Evolutionary conservation across 345 rosid species (phyloP).

Genomic region (Populus nigra): DNA sequence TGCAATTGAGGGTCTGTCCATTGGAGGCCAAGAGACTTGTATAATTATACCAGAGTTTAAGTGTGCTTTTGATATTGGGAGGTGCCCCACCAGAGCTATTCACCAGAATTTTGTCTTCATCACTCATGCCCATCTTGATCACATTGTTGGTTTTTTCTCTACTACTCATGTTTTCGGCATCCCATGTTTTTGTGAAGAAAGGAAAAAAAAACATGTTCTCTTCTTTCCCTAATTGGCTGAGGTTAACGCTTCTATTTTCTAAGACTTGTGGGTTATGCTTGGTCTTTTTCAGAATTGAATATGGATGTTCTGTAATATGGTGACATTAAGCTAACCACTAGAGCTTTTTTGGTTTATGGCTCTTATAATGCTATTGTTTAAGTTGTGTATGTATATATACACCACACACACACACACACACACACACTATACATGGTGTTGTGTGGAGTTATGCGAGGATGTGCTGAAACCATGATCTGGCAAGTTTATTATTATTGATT

Average conservation of each 20-base stretch:
- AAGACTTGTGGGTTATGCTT: background rate
- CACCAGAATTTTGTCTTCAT: conserved; percentile 91
- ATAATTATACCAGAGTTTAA: conserved; percentile 82
- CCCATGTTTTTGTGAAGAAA: background rate
- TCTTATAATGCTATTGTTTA: background rate
- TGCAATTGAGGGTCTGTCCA: conserved; percentile 70
- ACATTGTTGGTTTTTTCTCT: conserved; percentile 53
- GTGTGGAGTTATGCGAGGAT: too few species aligned
- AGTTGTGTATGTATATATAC: too few species aligned
- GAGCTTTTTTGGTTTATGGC: background rate
- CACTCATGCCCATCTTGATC: conserved; percentile 95
- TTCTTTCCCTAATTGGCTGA: background rate
- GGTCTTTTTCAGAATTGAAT: background rate
- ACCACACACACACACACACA: too few species aligned
- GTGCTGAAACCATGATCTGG: too few species aligned
- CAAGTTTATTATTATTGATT: too few species aligned
- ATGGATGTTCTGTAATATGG: background rate
- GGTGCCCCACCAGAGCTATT: conserved; percentile 81
- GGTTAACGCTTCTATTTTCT: too few species aligned
- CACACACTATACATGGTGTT: too few species aligned
- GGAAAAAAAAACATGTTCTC: background rate
- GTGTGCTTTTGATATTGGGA: conserved; percentile 90
- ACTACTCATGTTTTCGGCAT: background rate
- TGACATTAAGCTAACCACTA: background rate
- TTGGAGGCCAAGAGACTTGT: conserved; percentile 91